Conservation (phyloP, 345 rosid species). For the Melaleuca alternifolia region DNA sequence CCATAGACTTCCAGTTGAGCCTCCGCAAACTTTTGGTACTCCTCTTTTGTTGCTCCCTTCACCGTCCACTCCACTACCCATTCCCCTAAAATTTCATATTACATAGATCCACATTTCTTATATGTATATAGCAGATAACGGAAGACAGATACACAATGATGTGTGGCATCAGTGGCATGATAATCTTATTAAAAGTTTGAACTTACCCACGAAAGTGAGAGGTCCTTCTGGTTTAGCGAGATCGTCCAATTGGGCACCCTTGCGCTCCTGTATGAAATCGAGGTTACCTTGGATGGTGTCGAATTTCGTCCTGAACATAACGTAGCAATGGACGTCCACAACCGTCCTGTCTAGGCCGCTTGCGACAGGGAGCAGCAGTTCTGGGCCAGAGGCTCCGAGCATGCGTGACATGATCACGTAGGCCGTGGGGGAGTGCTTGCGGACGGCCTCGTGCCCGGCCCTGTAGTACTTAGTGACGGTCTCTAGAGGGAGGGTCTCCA, state of each 20-base stretch:
- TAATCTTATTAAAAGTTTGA: neutral
- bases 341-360: conserved; percentile 23
- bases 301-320: conserved; percentile 15
- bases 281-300: conserved; percentile 32
- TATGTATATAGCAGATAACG: neutral
- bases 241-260: conserved; percentile 17
- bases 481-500: neutral
- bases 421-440: conserved; percentile 26
- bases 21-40: conserved; percentile 26
- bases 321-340: conserved; percentile 49
- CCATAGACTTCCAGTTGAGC: conserved; percentile 41
- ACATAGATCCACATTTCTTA: neutral
- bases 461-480: conserved; percentile 18
- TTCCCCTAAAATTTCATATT: conserved; percentile 28
- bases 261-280: conserved; percentile 19
- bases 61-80: conserved; percentile 63
- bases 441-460: conserved; percentile 34
- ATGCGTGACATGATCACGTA: conserved; percentile 40
- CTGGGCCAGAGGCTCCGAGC: conserved; percentile 20
- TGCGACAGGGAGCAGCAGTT: conserved; percentile 32
- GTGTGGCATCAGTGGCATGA: neutral
- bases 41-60: conserved; percentile 29
- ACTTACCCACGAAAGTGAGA: conserved; percentile 46
- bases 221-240: conserved; percentile 40
- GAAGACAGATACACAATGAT: neutral